phyloP scores from a whole-genome alignment of 2,329 filamentous ascomycete genomes.

The Scleromitrula shiraiana region DNA sequence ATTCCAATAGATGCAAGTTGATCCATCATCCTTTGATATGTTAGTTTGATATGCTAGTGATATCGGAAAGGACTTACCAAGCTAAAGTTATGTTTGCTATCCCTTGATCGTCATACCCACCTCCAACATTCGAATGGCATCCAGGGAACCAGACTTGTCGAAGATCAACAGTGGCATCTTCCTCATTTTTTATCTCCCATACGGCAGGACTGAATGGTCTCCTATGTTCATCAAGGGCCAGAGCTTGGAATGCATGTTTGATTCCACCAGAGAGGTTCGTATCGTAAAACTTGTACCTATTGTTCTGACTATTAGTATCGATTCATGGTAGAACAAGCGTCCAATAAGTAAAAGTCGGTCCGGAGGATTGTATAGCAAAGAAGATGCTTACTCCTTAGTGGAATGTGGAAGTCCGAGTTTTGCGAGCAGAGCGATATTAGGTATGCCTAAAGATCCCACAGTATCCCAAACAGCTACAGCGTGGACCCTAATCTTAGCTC shows the following conservation, averaged over 20 bases:
- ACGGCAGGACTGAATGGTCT: constrained; percentile 33
- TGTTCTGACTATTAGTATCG: neutral
- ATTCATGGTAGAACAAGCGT: too few relatives aligned
- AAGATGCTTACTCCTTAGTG: constrained; percentile 20
- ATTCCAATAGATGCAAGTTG: constrained; percentile 31
- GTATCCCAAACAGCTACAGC: constrained; percentile 45
- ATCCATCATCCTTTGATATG: constrained; percentile 41
- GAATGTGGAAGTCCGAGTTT: constrained; percentile 31
- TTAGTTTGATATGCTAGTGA: constrained; percentile 28
- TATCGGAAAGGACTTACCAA: constrained; percentile 31
- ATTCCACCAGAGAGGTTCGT: constrained; percentile 36
- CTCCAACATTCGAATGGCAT: constrained; percentile 41
- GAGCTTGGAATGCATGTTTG: constrained; percentile 42
- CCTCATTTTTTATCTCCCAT: constrained; percentile 29
- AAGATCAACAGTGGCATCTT: constrained; percentile 20
- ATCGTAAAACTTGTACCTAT: constrained; percentile 33
- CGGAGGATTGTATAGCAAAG: neutral
- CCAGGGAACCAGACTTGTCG: constrained; percentile 40
- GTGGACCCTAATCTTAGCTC: constrained; percentile 33
- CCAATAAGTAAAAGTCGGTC: too few relatives aligned
- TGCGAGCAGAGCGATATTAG: constrained; percentile 33
- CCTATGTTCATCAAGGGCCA: constrained; percentile 42
- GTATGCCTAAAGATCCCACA: constrained; percentile 31
- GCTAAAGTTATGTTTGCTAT: constrained; percentile 40
- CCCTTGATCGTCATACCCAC: constrained; percentile 40